phyloP scores from a whole-genome alignment of 148 eudicot genomes.

The Cornus florida region DNA sequence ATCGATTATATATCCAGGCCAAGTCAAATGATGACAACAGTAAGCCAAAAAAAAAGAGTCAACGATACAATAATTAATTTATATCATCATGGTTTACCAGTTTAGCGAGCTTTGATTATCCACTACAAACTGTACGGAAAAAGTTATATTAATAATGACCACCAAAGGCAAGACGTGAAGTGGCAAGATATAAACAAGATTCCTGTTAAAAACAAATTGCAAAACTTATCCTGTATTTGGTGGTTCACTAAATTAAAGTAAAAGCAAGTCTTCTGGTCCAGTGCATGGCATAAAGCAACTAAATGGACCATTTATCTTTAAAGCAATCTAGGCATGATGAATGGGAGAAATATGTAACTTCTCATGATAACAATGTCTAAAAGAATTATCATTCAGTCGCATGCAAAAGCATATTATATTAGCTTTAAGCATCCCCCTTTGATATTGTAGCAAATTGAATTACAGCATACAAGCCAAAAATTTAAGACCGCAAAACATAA shows the following conservation, averaged over 20 bases:
- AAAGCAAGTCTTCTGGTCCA: neutral
- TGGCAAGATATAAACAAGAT: neutral
- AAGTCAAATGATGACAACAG: neutral
- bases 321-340: neutral
- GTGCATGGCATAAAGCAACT: neutral
- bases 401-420: neutral
- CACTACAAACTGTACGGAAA: neutral
- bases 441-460: neutral
- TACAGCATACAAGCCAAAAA: neutral
- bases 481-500: constrained; percentile 6
- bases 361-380: neutral
- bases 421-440: neutral
- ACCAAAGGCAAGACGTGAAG: neutral
- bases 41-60: neutral
- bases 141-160: neutral
- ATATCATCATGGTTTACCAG: too few relatives aligned
- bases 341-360: neutral
- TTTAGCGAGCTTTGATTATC: too few relatives aligned
- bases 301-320: too few relatives aligned
- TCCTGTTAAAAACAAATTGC: neutral
- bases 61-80: neutral
- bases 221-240: neutral
- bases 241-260: neutral
- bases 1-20: neutral
- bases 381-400: neutral